Evolutionary conservation across 1,284 basidiomycete genomes (phyloP), one percentile per base, ranked within the genome.

Genomic region (Entoloma clypeatum): DNA sequence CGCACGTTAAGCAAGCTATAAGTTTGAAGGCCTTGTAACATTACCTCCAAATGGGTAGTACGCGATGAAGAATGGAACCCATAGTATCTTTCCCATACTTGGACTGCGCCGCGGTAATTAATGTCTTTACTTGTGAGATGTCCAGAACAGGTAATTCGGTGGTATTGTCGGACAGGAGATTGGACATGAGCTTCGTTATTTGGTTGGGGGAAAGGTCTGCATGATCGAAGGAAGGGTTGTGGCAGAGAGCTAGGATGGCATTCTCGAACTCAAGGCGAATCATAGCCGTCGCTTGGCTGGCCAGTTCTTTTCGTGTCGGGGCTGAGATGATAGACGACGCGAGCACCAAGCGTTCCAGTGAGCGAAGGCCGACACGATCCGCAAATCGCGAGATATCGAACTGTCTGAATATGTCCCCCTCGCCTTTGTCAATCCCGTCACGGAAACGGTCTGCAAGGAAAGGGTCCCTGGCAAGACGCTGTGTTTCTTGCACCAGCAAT

Each of bases 401-500:
- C 54, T 83, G 72, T 48, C 83, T 77, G 61, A 89, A 88, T 37
- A 79, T 64, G 53, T 90, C 86, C 35, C 82, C 81, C 57, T 89
- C 86, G 37, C 83, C 87, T 56, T 82, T 85, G 72, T 90, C 85
- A 44, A 92, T 76, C 38, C 84, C 87, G 63, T 92, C 87, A 48
- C 86, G 76, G 63, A 92, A 92, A 49, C 88, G 78, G 65, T 89
- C 86, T 44, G 89, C 85, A 31, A 91, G 75, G 60, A 81, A 81
- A 47, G 90, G 90, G 71, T 92, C 90, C 50, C 86, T 84, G 53
- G 86, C 81, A 36, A 92, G 78, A 41, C 88, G 79, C 57, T 90
- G 86, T 2, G 79, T 85, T 65, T 92, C 91, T 64, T 90, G 87
- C n/a, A 86, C 77, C 21, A 92, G 75, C 17, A 92, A 69, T 29